A percentile compares a stretch with the other conserved stretches of the same genome.
Evolutionary conservation across 768 basidiomycete species (phyloP).

Genomic region (Kwoniella sp.): DNA sequence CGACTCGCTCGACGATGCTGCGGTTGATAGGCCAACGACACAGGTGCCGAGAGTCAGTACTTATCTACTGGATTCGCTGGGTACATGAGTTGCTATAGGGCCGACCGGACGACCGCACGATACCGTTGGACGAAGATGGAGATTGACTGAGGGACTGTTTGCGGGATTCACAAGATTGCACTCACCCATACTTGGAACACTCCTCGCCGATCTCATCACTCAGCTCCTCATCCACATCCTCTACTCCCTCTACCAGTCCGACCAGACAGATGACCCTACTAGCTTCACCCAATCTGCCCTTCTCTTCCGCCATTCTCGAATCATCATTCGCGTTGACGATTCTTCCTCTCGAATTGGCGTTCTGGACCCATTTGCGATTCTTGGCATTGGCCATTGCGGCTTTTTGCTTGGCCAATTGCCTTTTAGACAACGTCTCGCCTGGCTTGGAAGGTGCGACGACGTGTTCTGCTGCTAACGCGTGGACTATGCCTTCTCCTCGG

Average conservation of each 20-base stretch:
- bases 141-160: background rate
- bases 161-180: slow-evolving; percentile 1
- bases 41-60: too few relatives aligned
- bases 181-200: slow-evolving; percentile 52
- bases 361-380: slow-evolving; percentile 50
- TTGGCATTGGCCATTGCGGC: slow-evolving; percentile 40
- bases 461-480: slow-evolving; percentile 78
- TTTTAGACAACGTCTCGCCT: slow-evolving; percentile 49
- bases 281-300: slow-evolving; percentile 80
- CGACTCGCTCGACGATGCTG: slow-evolving; percentile 85
- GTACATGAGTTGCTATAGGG: too few relatives aligned
- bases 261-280: slow-evolving; percentile 86
- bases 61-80: too few relatives aligned
- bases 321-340: slow-evolving; percentile 92
- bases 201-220: slow-evolving; percentile 74
- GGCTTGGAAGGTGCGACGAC: slow-evolving; percentile 59
- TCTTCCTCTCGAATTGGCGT: slow-evolving; percentile 71
- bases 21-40: too few relatives aligned
- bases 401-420: slow-evolving; percentile 56
- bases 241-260: slow-evolving; percentile 76
- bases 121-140: background rate
- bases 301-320: slow-evolving; percentile 72
- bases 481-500: slow-evolving; percentile 80
- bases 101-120: too few relatives aligned
- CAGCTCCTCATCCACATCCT: slow-evolving; percentile 82